A percentile compares a stretch with the other conserved stretches of the same genome.
Evolutionary conservation across 306 rosid genomes (phyloP).

Genomic region (Medicago lupulina): DNA sequence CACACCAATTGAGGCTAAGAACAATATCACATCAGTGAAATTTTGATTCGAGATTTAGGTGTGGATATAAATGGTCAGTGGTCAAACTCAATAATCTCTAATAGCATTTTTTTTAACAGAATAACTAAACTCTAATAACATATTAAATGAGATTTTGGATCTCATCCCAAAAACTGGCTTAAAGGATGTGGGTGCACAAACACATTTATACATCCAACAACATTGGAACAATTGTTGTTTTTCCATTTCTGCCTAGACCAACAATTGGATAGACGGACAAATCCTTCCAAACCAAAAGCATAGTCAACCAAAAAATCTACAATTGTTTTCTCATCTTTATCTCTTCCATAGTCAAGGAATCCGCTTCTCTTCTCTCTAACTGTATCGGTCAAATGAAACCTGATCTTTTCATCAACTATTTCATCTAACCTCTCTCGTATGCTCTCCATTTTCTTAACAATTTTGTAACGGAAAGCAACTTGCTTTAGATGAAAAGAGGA

Average conservation of each 20-base stretch:
- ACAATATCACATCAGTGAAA: too few relatives aligned
- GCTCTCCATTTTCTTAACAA: slow-evolving; percentile 15
- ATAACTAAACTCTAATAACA: too few relatives aligned
- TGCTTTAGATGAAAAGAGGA: slow-evolving; percentile 23
- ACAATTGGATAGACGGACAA: neutral
- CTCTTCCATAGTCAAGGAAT: slow-evolving; percentile 34
- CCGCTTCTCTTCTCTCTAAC: neutral
- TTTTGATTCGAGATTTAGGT: too few relatives aligned
- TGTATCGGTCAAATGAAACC: neutral
- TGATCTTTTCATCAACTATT: neutral
- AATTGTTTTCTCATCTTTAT: neutral
- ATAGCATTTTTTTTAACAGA: too few relatives aligned
- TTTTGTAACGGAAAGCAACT: slow-evolving; percentile 1
- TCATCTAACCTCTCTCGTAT: slow-evolving; percentile 5
- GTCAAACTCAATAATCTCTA: too few relatives aligned
- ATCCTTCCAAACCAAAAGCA: neutral
- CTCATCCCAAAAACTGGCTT: too few relatives aligned
- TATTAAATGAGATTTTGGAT: too few relatives aligned
- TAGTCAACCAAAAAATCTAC: slow-evolving; percentile 15
- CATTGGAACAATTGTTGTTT: slow-evolving; percentile 30
- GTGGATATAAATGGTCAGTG: too few relatives aligned
- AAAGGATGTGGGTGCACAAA: too few relatives aligned
- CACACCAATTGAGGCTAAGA: too few relatives aligned
- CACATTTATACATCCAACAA: too few relatives aligned
- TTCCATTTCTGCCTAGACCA: slow-evolving; percentile 42